These are phyloP conservation scores for Claviceps maximensis DNA, from an alignment of 2,329 filamentous ascomycete species.

Conservation along the genomic window DNA sequence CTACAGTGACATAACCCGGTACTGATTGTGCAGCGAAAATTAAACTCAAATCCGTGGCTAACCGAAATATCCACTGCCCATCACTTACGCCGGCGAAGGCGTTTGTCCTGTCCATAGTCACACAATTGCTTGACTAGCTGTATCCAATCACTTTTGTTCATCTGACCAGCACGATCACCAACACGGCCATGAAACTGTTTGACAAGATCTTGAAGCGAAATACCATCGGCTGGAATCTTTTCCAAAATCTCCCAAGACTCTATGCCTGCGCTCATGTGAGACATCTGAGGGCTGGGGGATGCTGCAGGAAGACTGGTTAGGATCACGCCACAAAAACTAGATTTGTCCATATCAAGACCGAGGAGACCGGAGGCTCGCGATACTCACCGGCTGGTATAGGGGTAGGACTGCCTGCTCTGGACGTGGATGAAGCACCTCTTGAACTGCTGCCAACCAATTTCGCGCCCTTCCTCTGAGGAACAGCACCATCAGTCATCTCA, in stretches of 20 bases:
- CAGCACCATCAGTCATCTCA: slow-evolving; percentile 47
- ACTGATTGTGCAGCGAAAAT: background rate
- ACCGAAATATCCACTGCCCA: background rate
- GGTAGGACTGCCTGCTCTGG: slow-evolving; percentile 48
- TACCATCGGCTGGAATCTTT: slow-evolving; percentile 39
- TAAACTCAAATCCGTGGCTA: background rate
- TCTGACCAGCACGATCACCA: slow-evolving; percentile 36
- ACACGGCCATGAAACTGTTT: slow-evolving; percentile 41
- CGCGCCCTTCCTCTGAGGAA: slow-evolving; percentile 38
- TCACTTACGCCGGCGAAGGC: slow-evolving; percentile 29
- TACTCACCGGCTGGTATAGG: slow-evolving; percentile 27
- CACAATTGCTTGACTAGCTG: slow-evolving; percentile 43
- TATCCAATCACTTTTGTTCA: slow-evolving; percentile 43
- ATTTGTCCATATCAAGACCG: background rate
- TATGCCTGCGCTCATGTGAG: slow-evolving; percentile 23
- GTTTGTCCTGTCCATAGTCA: slow-evolving; percentile 41
- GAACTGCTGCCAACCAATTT: slow-evolving; percentile 36
- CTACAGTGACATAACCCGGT: background rate
- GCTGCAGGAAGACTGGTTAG: slow-evolving; percentile 11
- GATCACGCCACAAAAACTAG: background rate
- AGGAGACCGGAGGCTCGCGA: background rate
- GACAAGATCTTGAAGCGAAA: slow-evolving; percentile 40
- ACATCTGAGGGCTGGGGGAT: slow-evolving; percentile 23
- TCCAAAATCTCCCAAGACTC: slow-evolving; percentile 41
- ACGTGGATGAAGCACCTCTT: slow-evolving; percentile 42